Percentiles rank a stretch among this genome's conserved stretches.
Conservation (phyloP, 495 filamentous ascomycete species). For the Talaromyces trachyspermus region DNA sequence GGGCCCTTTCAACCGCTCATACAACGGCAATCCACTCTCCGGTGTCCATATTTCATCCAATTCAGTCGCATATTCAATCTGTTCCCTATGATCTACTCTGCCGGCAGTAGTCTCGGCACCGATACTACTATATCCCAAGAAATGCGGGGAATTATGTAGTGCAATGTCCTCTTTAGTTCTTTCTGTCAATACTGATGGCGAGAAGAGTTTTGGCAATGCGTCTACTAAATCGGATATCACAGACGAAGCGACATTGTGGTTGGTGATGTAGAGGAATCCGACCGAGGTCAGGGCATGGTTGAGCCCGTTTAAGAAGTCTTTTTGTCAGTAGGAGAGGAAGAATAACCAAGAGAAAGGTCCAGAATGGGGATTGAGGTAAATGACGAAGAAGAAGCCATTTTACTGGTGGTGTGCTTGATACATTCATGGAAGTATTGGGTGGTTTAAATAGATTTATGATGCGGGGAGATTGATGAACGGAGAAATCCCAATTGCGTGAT, state of each 20-base stretch:
- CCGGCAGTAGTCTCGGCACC: constrained; percentile 46
- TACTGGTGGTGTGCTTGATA: too few relatives aligned
- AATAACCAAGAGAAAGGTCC: constrained; percentile 33
- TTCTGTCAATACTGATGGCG: constrained; percentile 15
- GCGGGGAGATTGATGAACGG: too few relatives aligned
- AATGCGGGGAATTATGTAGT: constrained; percentile 45
- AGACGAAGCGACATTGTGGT: constrained; percentile 35
- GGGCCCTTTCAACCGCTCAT: constrained; percentile 45
- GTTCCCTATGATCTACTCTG: constrained; percentile 40
- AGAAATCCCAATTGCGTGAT: too few relatives aligned
- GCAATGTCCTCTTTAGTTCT: constrained; percentile 32
- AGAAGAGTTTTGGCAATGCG: constrained; percentile 37
- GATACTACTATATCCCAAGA: constrained; percentile 44
- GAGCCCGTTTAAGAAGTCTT: constrained; percentile 29
- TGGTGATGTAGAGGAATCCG: constrained; percentile 46
- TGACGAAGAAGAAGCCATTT: constrained; percentile 9
- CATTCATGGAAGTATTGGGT: too few relatives aligned
- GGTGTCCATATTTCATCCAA: constrained; percentile 28
- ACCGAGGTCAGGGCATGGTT: constrained; percentile 38
- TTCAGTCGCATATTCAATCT: constrained; percentile 51
- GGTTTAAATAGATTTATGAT: too few relatives aligned
- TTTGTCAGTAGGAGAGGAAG: constrained; percentile 10
- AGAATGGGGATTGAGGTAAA: constrained; percentile 38
- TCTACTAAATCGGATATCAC: constrained; percentile 30
- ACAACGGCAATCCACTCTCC: constrained; percentile 22